These are phyloP conservation scores for Debaryomyces subglobosus DNA, from an alignment of 1,139 yeast species.

Conservation along the genomic window DNA sequence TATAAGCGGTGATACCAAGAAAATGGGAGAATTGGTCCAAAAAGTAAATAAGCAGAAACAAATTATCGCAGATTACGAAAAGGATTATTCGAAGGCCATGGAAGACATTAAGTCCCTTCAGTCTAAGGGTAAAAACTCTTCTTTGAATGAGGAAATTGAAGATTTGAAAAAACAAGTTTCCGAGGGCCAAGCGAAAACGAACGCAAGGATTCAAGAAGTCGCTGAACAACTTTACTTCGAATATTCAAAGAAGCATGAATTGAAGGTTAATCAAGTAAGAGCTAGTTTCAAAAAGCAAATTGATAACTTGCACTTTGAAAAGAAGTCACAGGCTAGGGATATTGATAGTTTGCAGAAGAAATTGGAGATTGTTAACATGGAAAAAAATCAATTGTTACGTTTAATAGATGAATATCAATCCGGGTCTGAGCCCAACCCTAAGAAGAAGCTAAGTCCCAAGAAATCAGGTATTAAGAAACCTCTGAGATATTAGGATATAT, in stretches of 20 bases:
- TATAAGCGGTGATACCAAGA: conserved; percentile 27
- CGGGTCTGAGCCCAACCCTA: not conserved
- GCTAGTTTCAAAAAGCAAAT: conserved; percentile 34
- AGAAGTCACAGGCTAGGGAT: conserved; percentile 45
- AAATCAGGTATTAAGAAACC: conserved; percentile 12
- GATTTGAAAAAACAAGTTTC: conserved; percentile 27
- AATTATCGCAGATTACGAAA: conserved; percentile 14
- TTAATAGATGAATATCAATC: conserved; percentile 14
- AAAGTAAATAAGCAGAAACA: conserved; percentile 21
- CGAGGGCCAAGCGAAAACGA: conserved; percentile 42
- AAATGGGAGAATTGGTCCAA: conserved; percentile 26
- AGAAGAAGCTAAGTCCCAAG: conserved; percentile 13
- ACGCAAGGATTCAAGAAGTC: conserved; percentile 50
- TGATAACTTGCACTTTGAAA: conserved; percentile 41
- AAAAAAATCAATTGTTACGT: conserved; percentile 51
- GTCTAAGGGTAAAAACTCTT: conserved; percentile 1
- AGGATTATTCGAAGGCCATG: conserved; percentile 10
- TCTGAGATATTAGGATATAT: conserved; percentile 7
- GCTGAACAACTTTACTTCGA: conserved; percentile 70
- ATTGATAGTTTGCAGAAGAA: conserved; percentile 47
- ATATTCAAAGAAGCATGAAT: conserved; percentile 70
- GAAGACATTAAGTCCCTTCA: conserved; percentile 9
- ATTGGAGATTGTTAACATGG: conserved; percentile 51
- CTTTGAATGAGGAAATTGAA: conserved; percentile 20
- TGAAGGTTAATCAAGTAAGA: conserved; percentile 38